These are phyloP conservation scores for Torulaspora microellipsoides DNA, from an alignment of 805 yeast genomes.

Conservation along the genomic window DNA sequence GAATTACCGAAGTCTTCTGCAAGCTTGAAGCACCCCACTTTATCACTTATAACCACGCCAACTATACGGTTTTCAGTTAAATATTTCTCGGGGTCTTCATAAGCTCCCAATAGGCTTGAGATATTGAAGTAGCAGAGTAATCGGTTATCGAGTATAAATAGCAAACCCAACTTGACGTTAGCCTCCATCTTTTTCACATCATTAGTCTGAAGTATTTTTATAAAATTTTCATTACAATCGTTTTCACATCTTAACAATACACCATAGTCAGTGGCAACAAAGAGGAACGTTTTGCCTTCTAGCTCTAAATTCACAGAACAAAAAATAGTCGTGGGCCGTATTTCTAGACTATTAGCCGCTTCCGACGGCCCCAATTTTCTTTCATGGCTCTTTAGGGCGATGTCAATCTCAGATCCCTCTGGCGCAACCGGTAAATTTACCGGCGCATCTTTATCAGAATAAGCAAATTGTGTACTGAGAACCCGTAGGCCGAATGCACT, in stretches of 20 bases:
- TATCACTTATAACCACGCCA: slow-evolving; percentile 50
- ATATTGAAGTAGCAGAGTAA: slow-evolving; percentile 58
- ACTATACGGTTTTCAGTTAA: slow-evolving; percentile 35
- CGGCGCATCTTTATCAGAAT: slow-evolving; percentile 50
- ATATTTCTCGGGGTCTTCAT: slow-evolving; percentile 40
- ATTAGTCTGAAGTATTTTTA: slow-evolving; percentile 32
- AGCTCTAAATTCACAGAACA: slow-evolving; percentile 45
- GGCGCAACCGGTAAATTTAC: slow-evolving; percentile 50
- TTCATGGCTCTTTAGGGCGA: slow-evolving; percentile 36
- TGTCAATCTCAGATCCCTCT: slow-evolving; percentile 48
- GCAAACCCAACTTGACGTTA: slow-evolving; percentile 43
- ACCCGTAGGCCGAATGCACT: slow-evolving; percentile 54
- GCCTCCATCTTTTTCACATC: slow-evolving; percentile 56
- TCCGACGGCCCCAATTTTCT: slow-evolving; percentile 11
- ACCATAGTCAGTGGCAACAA: slow-evolving; percentile 63
- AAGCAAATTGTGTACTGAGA: slow-evolving; percentile 60
- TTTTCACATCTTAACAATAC: slow-evolving; percentile 43
- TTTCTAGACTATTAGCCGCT: slow-evolving; percentile 28
- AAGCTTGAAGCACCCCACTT: slow-evolving; percentile 57
- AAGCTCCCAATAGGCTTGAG: slow-evolving; percentile 57
- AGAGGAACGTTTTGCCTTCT: slow-evolving; percentile 42
- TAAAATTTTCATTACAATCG: slow-evolving; percentile 12
- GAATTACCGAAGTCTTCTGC: slow-evolving; percentile 63
- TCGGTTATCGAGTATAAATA: slow-evolving; percentile 56
- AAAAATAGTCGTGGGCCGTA: slow-evolving; percentile 36